Conservation (phyloP, 306 rosid species). For the Pueraria montana region DNA sequence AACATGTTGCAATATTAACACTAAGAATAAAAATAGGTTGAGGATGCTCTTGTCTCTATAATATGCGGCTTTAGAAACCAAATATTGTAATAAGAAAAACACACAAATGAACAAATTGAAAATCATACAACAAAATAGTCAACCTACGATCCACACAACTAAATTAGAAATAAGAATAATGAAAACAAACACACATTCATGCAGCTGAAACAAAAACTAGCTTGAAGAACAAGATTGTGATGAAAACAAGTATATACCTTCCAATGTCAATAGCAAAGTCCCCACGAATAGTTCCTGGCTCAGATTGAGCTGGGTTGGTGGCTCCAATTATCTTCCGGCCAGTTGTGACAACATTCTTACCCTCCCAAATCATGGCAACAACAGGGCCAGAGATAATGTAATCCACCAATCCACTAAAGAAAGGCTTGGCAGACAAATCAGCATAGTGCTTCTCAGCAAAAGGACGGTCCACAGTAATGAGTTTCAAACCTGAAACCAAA, state of each 20-base stretch:
- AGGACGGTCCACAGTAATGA: slow-evolving; percentile 75
- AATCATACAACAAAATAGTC: background rate
- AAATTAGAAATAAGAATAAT: background rate
- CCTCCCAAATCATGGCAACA: slow-evolving; percentile 99
- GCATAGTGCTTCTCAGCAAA: slow-evolving; percentile 93
- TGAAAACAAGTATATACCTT: slow-evolving; percentile 54
- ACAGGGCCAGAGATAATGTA: slow-evolving; percentile 93
- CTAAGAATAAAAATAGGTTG: background rate
- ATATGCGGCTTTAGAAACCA: background rate
- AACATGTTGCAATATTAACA: background rate
- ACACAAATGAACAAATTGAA: background rate
- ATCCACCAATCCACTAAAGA: slow-evolving; percentile 85
- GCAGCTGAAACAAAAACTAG: background rate
- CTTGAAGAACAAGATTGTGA: background rate
- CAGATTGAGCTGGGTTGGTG: slow-evolving; percentile 86
- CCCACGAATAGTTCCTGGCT: slow-evolving; percentile 96
- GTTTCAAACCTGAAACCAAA: slow-evolving; percentile 77
- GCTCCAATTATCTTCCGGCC: slow-evolving; percentile 95
- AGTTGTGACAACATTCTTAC: slow-evolving; percentile 78
- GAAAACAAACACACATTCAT: background rate
- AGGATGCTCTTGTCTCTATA: background rate
- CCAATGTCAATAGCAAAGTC: slow-evolving; percentile 94
- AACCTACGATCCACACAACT: background rate
- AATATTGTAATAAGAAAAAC: background rate
- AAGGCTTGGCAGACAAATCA: slow-evolving; percentile 93